Conservation (phyloP, 805 yeast genomes). For the Candida maltosa region DNA sequence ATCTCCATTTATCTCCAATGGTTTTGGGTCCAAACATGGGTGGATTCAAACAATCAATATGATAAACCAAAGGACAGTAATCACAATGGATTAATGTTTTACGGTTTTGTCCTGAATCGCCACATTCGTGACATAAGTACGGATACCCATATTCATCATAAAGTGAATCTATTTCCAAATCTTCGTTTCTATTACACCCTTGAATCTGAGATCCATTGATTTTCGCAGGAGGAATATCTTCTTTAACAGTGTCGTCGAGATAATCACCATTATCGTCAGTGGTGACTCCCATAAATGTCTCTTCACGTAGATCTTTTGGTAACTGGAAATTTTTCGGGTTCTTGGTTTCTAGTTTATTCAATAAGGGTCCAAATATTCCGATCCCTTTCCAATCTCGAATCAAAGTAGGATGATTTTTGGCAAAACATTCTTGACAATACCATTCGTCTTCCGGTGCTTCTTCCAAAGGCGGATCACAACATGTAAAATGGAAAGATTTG, state of each 20-base stretch:
- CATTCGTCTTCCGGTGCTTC: conserved; percentile 87
- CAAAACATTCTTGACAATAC: conserved; percentile 78
- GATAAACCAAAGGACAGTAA: conserved; percentile 82
- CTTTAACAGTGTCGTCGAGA: conserved; percentile 46
- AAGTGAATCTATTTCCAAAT: conserved; percentile 57
- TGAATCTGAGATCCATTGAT: conserved; percentile 30
- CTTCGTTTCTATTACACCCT: conserved; percentile 44
- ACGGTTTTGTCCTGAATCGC: conserved; percentile 59
- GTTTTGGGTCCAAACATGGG: conserved; percentile 73
- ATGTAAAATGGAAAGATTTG: conserved; percentile 83
- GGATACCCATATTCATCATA: conserved; percentile 69
- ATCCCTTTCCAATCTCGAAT: conserved; percentile 24
- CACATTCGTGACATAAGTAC: conserved; percentile 73
- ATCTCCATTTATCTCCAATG: conserved; percentile 80
- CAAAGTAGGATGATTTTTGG: conserved; percentile 31
- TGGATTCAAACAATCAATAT: conserved; percentile 78
- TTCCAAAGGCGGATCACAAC: conserved; percentile 87
- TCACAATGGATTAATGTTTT: conserved; percentile 71
- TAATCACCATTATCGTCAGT: conserved; percentile 72
- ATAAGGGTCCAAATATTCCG: conserved; percentile 54
- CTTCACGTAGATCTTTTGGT: conserved; percentile 66
- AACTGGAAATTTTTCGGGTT: conserved; percentile 43
- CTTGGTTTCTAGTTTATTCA: conserved; percentile 64
- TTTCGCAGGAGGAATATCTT: conserved; percentile 43
- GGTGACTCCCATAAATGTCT: conserved; percentile 64